Evolutionary conservation across 2,329 filamentous ascomycete genomes (phyloP).

Genomic region (Mariannaea elegans): DNA sequence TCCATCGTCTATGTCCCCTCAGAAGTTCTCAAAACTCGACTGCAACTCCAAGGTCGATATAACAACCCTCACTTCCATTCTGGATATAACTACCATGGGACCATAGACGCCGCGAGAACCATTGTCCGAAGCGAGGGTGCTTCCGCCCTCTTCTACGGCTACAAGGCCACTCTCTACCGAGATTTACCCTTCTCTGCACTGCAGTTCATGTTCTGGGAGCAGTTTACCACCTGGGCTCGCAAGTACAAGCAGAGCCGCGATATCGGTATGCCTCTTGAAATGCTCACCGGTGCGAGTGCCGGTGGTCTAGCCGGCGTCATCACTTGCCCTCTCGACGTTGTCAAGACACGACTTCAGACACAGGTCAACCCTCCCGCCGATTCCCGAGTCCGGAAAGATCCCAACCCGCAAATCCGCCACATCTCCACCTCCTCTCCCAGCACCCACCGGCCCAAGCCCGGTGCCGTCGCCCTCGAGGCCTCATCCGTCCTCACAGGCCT

Average conservation of each 20-base stretch:
- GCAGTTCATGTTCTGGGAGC: constrained; percentile 98
- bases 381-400: constrained; percentile 41
- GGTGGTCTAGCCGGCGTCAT: constrained; percentile 93
- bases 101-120: constrained; percentile 82
- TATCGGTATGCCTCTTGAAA: constrained; percentile 85
- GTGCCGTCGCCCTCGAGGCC: constrained; percentile 83
- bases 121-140: constrained; percentile 86
- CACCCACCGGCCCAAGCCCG: constrained; percentile 81
- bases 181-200: constrained; percentile 96
- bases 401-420: constrained; percentile 67
- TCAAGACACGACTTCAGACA: constrained; percentile 96
- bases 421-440: constrained; percentile 93
- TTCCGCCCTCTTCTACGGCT: constrained; percentile 91
- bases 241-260: constrained; percentile 81
- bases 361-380: constrained; percentile 68
- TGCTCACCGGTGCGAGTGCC: constrained; percentile 87
- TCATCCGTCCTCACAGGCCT: constrained; percentile 88
- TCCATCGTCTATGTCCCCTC: constrained; percentile 96
- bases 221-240: constrained; percentile 85
- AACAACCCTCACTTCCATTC: constrained; percentile 95
- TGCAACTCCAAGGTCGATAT: constrained; percentile 92
- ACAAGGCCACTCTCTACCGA: constrained; percentile 92
- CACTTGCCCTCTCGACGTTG: constrained; percentile 95
- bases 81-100: constrained; percentile 95
- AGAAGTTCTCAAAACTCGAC: constrained; percentile 95